Evolutionary conservation across 1,139 yeast genomes (phyloP).

Genomic region (Yamadazyma membranifaciens): DNA sequence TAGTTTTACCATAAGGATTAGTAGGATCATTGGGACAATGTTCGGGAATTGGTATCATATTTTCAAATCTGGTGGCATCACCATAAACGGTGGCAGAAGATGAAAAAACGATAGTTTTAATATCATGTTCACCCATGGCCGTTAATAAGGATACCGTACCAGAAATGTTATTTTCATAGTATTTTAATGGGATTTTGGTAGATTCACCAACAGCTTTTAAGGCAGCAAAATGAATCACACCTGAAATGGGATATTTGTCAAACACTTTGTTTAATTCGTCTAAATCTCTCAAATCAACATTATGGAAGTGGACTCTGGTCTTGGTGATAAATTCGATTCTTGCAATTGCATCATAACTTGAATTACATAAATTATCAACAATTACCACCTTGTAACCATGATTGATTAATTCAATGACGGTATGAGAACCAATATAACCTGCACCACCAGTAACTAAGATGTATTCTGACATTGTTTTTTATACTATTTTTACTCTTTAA

Average conservation of each 20-base stretch:
- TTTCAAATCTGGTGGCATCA: constrained; percentile 70
- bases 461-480: constrained; percentile 22
- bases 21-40: constrained; percentile 75
- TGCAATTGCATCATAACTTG: constrained; percentile 66
- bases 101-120: constrained; percentile 66
- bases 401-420: constrained; percentile 63
- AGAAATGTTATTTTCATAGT: constrained; percentile 66
- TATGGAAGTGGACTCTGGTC: constrained; percentile 52
- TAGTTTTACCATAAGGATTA: constrained; percentile 77
- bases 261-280: constrained; percentile 50
- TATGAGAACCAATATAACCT: constrained; percentile 85
- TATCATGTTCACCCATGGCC: constrained; percentile 47
- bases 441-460: constrained; percentile 86
- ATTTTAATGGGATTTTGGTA: constrained; percentile 65
- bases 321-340: constrained; percentile 59
- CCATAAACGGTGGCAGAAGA: constrained; percentile 87
- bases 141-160: constrained; percentile 64
- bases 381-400: constrained; percentile 69
- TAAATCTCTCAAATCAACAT: constrained; percentile 58
- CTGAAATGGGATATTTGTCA: constrained; percentile 46
- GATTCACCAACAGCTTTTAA: constrained; percentile 85
- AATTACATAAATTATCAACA: constrained; percentile 68
- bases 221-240: constrained; percentile 84
- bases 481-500: neutral
- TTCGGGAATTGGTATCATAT: constrained; percentile 81